phyloP scores from a whole-genome alignment of 2,329 filamentous ascomycete species.

The Aaosphaeria arxii region DNA sequence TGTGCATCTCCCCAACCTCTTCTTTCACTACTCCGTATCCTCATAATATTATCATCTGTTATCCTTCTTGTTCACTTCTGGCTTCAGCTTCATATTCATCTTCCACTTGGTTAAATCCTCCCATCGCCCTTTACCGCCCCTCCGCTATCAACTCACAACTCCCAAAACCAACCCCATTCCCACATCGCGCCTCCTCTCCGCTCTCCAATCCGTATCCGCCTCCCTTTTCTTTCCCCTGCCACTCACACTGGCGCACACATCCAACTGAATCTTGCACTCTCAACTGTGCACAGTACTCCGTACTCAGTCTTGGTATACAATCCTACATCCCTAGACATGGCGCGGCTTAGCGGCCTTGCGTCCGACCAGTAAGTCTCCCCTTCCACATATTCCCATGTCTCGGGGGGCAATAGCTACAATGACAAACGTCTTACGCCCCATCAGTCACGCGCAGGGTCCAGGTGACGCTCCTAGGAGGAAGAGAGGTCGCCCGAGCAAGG shows the following conservation, averaged over 20 bases:
- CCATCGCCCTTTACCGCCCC: too few relatives aligned
- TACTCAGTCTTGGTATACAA: not conserved
- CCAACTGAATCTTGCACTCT: not conserved
- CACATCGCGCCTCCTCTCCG: slow-evolving; percentile 10
- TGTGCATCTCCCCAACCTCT: too few relatives aligned
- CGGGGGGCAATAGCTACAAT: not conserved
- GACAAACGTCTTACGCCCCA: not conserved
- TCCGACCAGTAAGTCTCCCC: slow-evolving; percentile 20
- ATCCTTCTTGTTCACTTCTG: too few relatives aligned
- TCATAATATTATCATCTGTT: too few relatives aligned
- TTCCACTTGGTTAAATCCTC: too few relatives aligned
- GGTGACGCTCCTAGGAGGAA: slow-evolving; percentile 31
- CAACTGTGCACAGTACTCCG: not conserved
- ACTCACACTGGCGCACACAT: not conserved
- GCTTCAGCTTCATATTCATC: too few relatives aligned
- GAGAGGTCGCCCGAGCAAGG: slow-evolving; percentile 25
- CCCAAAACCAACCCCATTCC: slow-evolving; percentile 2
- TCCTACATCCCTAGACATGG: slow-evolving; percentile 19
- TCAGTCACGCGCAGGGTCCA: slow-evolving; percentile 28
- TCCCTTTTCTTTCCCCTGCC: not conserved
- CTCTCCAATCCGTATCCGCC: slow-evolving; percentile 2
- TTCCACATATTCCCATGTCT: not conserved
- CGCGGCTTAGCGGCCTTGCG: slow-evolving; percentile 30
- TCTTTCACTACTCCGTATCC: too few relatives aligned
- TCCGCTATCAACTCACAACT: not conserved